These are phyloP conservation scores for Ambispora gerdemannii DNA, from an alignment of 192 early-diverging fungal genomes.

Conservation along the genomic window DNA sequence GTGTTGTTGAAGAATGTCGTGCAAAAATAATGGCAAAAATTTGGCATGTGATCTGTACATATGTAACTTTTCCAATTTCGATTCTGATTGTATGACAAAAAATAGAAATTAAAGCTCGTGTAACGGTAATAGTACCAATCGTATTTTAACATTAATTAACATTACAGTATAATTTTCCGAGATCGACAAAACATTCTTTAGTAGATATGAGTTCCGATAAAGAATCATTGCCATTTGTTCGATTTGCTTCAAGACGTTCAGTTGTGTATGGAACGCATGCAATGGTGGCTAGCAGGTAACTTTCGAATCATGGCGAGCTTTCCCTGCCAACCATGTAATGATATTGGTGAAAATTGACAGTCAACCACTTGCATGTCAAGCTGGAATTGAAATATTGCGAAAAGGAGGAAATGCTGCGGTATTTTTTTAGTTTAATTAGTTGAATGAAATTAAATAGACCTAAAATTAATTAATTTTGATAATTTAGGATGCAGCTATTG, in stretches of 20 bases:
- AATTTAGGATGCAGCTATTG: slow-evolving; percentile 57
- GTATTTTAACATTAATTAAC: no score
- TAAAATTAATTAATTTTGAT: no score
- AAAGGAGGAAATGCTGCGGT: slow-evolving; percentile 76
- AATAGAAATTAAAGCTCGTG: no score
- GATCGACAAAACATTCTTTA: no score
- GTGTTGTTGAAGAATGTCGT: slow-evolving; percentile 25
- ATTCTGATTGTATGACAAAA: no score
- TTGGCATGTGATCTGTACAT: no score
- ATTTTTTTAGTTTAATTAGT: background rate
- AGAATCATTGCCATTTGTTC: slow-evolving; percentile 22
- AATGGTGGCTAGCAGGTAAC: slow-evolving; percentile 58
- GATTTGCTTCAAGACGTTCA: slow-evolving; percentile 48
- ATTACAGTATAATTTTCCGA: no score
- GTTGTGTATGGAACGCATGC: slow-evolving; percentile 56
- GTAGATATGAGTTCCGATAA: no score
- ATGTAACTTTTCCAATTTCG: no score
- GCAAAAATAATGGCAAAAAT: no score
- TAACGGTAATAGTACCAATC: no score
- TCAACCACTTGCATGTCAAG: slow-evolving; percentile 69
- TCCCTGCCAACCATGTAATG: background rate
- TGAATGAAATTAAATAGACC: background rate
- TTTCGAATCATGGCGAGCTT: background rate
- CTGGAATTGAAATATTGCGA: slow-evolving; percentile 59
- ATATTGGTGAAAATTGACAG: slow-evolving; percentile 34